These are phyloP conservation scores for Fagopyrum homotropicum DNA, from an alignment of 148 eudicot genomes.

Conservation along the genomic window DNA sequence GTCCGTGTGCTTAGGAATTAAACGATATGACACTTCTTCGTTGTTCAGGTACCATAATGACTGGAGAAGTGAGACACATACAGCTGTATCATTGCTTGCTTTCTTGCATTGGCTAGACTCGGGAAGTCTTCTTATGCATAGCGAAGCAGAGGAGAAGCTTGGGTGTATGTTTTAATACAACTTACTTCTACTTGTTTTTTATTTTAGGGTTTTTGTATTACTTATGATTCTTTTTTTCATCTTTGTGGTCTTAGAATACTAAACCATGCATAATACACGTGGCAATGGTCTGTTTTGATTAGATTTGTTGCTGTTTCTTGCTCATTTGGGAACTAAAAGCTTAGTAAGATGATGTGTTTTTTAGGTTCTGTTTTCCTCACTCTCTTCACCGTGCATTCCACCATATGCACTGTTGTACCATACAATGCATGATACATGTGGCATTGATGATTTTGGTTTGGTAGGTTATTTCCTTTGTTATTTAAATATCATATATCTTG, in stretches of 20 bases:
- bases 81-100: constrained; percentile 69
- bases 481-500: background rate
- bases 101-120: constrained; percentile 95
- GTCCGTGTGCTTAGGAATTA: background rate
- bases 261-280: background rate
- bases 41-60: constrained; percentile 75
- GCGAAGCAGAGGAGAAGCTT: constrained; percentile 77
- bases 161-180: constrained; percentile 50
- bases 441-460: background rate
- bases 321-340: background rate
- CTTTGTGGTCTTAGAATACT: background rate
- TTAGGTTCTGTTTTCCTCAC: background rate
- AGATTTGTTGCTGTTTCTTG: background rate
- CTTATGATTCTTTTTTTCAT: background rate
- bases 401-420: background rate
- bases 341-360: background rate
- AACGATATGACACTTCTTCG: background rate
- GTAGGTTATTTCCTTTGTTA: background rate
- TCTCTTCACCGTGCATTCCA: background rate
- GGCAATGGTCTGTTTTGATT: background rate
- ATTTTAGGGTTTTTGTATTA: background rate
- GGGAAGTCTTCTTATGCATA: constrained; percentile 74
- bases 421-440: background rate
- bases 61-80: constrained; percentile 87
- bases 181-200: background rate